phyloP scores from a whole-genome alignment of 495 filamentous ascomycete species.

The Glonium stellatum region DNA sequence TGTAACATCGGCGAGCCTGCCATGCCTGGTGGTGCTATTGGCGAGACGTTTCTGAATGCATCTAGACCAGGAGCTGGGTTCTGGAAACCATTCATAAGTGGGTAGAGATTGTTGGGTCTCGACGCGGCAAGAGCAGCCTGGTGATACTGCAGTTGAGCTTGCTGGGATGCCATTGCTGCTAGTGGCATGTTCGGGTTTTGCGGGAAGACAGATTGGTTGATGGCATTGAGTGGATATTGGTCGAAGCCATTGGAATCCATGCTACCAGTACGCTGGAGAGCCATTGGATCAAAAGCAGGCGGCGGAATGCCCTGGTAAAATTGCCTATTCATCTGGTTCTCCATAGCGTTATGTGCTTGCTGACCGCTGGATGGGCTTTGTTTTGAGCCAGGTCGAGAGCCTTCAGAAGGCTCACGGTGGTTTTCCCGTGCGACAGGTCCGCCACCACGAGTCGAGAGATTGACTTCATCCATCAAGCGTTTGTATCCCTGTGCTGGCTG shows the following conservation, averaged over 20 bases:
- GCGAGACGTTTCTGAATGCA: conserved; percentile 16
- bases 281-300: conserved; percentile 37
- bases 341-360: conserved; percentile 31
- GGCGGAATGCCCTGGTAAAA: conserved; percentile 40
- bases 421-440: conserved; percentile 40
- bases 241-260: conserved; percentile 48
- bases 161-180: conserved; percentile 45
- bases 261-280: conserved; percentile 49
- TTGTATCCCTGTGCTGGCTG: conserved; percentile 95
- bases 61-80: conserved; percentile 20
- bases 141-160: conserved; percentile 57
- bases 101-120: conserved; percentile 15
- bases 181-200: conserved; percentile 41
- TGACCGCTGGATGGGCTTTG: conserved; percentile 37
- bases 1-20: conserved; percentile 24
- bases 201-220: conserved; percentile 46
- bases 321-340: conserved; percentile 27
- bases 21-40: conserved; percentile 18
- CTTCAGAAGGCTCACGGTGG: conserved; percentile 30
- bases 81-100: conserved; percentile 23
- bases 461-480: conserved; percentile 96
- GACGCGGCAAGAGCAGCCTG: conserved; percentile 46
- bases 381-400: conserved; percentile 49
- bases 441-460: conserved; percentile 59
- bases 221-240: conserved; percentile 47